These are phyloP conservation scores for Phytopythium aichiense DNA, from an alignment of 352 stramenopile genomes.

Conservation along the genomic window DNA sequence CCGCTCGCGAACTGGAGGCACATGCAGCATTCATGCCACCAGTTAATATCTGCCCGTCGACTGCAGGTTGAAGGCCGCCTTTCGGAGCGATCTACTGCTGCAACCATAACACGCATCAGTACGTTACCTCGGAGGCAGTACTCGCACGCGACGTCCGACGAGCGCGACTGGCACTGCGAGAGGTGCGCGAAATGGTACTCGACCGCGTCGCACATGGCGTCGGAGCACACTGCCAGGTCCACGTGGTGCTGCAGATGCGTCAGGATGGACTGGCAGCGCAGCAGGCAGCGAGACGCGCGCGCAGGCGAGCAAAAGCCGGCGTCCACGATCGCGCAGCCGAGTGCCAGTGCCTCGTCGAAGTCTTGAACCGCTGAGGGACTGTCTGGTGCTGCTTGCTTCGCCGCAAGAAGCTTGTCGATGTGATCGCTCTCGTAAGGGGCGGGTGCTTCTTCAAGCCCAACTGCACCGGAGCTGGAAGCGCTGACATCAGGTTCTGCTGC, in stretches of 20 bases:
- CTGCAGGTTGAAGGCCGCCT: neutral
- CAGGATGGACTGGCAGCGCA: conserved; percentile 54
- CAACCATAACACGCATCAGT: neutral
- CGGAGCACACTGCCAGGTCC: conserved; percentile 45
- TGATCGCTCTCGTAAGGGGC: conserved; percentile 8
- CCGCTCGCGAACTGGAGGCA: conserved; percentile 32
- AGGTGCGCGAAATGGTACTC: conserved; percentile 61
- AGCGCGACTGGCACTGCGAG: conserved; percentile 35
- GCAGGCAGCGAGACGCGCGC: conserved; percentile 43
- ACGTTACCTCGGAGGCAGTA: conserved; percentile 42
- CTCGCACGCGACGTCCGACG: conserved; percentile 32
- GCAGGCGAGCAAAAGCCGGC: conserved; percentile 49
- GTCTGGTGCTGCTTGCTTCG: conserved; percentile 9
- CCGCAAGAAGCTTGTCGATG: conserved; percentile 28
- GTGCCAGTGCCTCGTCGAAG: conserved; percentile 36
- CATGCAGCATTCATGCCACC: neutral
- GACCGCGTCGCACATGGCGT: conserved; percentile 48
- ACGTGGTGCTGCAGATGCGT: conserved; percentile 57
- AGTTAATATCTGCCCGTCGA: neutral
- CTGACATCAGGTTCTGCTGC: neutral
- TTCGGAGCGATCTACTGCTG: neutral
- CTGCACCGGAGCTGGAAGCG: neutral
- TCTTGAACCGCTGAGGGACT: conserved; percentile 17
- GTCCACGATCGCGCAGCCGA: conserved; percentile 56
- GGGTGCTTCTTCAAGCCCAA: neutral